Conservation (phyloP, 176 grass and related monocot genomes). For the Ensete ventricosum region DNA sequence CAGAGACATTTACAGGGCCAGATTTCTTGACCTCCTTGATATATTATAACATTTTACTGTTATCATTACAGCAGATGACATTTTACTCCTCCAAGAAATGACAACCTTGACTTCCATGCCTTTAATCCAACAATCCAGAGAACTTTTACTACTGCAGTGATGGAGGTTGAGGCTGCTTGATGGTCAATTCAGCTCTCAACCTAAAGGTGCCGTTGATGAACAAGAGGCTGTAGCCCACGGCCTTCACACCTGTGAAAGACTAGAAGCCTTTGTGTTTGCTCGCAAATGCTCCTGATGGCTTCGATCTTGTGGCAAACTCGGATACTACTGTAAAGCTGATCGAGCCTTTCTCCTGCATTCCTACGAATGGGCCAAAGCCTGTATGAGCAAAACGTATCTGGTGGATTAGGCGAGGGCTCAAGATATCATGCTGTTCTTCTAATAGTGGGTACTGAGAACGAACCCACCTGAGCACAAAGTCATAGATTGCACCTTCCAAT, state of each 20-base stretch:
- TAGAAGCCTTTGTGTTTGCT: constrained; percentile 24
- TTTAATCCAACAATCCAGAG: not conserved
- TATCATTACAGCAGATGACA: too few relatives aligned
- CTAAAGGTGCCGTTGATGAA: constrained; percentile 19
- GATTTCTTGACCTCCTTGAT: too few relatives aligned
- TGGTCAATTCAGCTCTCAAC: constrained; percentile 20
- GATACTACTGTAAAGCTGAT: constrained; percentile 19
- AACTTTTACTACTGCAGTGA: not conserved
- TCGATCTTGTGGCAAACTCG: constrained; percentile 11
- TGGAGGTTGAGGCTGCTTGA: constrained; percentile 10
- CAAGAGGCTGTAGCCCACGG: constrained; percentile 20
- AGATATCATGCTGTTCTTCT: constrained; percentile 19
- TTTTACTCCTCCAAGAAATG: too few relatives aligned
- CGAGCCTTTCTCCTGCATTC: constrained; percentile 25
- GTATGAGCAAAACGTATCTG: constrained; percentile 20
- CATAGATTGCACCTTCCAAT: constrained; percentile 23
- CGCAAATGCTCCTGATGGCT: constrained; percentile 11
- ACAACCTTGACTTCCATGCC: not conserved
- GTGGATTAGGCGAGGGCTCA: constrained; percentile 6
- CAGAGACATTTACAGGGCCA: too few relatives aligned
- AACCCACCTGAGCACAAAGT: constrained; percentile 25
- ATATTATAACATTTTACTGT: too few relatives aligned
- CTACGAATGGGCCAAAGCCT: constrained; percentile 27
- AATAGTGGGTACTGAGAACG: constrained; percentile 10
- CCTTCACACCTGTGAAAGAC: constrained; percentile 22